phyloP scores from a whole-genome alignment of 768 basidiomycete species.

The Suillus ampliporus region DNA sequence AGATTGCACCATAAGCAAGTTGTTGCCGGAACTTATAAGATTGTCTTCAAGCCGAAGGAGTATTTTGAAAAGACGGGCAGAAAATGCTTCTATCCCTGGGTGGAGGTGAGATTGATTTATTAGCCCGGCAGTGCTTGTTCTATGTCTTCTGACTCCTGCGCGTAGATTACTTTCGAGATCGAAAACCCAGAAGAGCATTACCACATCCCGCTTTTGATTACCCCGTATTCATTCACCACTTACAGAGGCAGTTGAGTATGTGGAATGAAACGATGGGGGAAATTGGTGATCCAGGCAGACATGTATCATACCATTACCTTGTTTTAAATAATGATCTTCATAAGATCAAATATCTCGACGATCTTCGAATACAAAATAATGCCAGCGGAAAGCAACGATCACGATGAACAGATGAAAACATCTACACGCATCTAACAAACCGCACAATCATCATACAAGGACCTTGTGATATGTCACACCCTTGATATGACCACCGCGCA shows the following conservation, averaged over 20 bases:
- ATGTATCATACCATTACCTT: constrained; percentile 7
- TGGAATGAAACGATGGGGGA: not conserved
- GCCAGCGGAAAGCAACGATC: constrained; percentile 6
- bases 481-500: constrained; percentile 82
- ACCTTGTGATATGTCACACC: constrained; percentile 85
- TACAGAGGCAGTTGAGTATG: constrained; percentile 82
- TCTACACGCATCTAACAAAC: constrained; percentile 17
- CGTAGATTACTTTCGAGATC: constrained; percentile 79
- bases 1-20: constrained; percentile 51
- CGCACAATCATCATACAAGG: constrained; percentile 51
- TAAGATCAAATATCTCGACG: constrained; percentile 1
- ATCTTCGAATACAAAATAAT: not conserved
- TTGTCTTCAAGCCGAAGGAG: constrained; percentile 81
- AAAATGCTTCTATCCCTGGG: constrained; percentile 87
- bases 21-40: constrained; percentile 68
- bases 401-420: constrained; percentile 1
- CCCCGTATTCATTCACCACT: constrained; percentile 90
- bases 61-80: constrained; percentile 74
- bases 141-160: constrained; percentile 1
- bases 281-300: not conserved
- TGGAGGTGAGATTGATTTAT: constrained; percentile 62
- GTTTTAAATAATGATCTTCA: not conserved
- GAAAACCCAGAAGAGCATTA: constrained; percentile 80
- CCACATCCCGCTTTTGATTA: constrained; percentile 91
- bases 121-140: not conserved